Evolutionary conservation across 441 rosid genomes (phyloP), one percentile per base, ranked within the genome.

Genomic region (Cnidoscolus chayamansa): DNA sequence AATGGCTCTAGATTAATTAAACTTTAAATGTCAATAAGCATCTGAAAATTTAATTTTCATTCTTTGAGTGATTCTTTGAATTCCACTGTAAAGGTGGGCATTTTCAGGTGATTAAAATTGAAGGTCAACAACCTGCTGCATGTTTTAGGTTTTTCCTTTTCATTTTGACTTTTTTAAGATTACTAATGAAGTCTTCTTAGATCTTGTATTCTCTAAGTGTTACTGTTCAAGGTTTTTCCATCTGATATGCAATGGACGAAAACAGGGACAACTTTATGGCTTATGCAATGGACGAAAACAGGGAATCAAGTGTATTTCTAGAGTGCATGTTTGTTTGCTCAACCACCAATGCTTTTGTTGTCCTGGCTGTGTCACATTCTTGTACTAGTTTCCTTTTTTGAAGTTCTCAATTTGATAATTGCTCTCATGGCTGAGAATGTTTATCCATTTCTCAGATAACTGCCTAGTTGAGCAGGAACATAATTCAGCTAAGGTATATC

Each of bases 41-140:
- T 48, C 50, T 12, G 40, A 8, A 31, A 16, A 17, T 47, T 25
- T 67, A n/a, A 15, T 32, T 19, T 55, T 51, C 43, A 31, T 11
- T 7, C 32, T 40, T 20, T 37, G 51, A 55, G 17, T 35, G 40
- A 2, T 35, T 40, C 53, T 67, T 50, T n/a, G 13, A 53, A 67
- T 20, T 53, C 25, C 43, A 67, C 25, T 51, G 9, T 66, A 53
- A 20, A 65, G 70, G 71, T 67, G 45, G 65, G 25, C 30, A 4
- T 15, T 6, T 50, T 50, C 15, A 3, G 55, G 5, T 35, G 40
- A 15, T 50, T n/a, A 50, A 54, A 54, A 54, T 4, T 54, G n/a
- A 54, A 7, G 16, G 8, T 15, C 9, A 54, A 4, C 57, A 54
- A 9, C 57, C 57, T 54, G 57, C n/a, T 12, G 15, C 51, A 48